phyloP scores from a whole-genome alignment of 2,329 filamentous ascomycete genomes.

The Microdochium paspali region DNA sequence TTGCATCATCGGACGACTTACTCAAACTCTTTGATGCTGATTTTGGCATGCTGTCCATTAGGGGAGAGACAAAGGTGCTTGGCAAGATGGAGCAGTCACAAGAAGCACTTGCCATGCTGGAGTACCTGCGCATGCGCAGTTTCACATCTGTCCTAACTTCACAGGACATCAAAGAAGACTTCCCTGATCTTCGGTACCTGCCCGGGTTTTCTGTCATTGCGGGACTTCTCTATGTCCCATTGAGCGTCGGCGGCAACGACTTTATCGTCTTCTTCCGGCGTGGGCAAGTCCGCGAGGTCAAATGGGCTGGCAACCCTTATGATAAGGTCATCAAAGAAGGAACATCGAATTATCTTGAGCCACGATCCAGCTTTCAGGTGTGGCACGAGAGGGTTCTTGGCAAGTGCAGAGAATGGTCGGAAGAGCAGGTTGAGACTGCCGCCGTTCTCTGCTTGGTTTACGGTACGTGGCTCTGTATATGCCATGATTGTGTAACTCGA shows the following conservation, averaged over 20 bases:
- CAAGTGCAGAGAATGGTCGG: slow-evolving; percentile 79
- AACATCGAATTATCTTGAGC: slow-evolving; percentile 66
- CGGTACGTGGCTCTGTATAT: slow-evolving; percentile 36
- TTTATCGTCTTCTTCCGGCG: slow-evolving; percentile 90
- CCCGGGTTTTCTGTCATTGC: slow-evolving; percentile 73
- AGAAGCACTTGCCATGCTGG: slow-evolving; percentile 74
- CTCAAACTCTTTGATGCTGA: slow-evolving; percentile 80
- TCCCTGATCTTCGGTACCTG: slow-evolving; percentile 70
- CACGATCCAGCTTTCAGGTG: slow-evolving; percentile 66
- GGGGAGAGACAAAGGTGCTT: slow-evolving; percentile 81
- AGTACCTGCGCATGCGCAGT: slow-evolving; percentile 70
- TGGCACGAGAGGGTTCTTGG: slow-evolving; percentile 78
- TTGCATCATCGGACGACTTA: slow-evolving; percentile 79
- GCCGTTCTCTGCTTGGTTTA: slow-evolving; percentile 83
- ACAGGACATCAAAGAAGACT: slow-evolving; percentile 66
- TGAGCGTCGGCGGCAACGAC: slow-evolving; percentile 66
- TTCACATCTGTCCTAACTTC: slow-evolving; percentile 70
- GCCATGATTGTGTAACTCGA: not conserved
- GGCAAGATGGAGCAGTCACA: slow-evolving; percentile 68
- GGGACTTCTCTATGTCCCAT: slow-evolving; percentile 71
- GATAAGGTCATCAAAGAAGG: slow-evolving; percentile 67
- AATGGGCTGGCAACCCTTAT: slow-evolving; percentile 82
- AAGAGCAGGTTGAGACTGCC: slow-evolving; percentile 82
- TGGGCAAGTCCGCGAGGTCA: slow-evolving; percentile 65
- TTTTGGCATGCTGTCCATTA: slow-evolving; percentile 75